Evolutionary conservation across 192 early-diverging fungal species (phyloP), one percentile per base, ranked within the genome.

Genomic region (Coemansia sp.): DNA sequence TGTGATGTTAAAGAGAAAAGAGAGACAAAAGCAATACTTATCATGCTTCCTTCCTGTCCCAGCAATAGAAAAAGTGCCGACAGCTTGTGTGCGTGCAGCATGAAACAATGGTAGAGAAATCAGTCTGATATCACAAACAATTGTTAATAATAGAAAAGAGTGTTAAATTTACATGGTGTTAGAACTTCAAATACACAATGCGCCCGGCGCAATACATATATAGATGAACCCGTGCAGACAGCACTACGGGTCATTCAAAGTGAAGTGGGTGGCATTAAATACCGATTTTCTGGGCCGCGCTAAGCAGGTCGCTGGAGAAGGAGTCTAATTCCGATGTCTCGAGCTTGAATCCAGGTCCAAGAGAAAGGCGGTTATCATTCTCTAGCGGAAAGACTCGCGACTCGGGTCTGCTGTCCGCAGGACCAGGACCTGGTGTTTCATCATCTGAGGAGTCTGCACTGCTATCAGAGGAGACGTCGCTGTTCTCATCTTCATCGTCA

Each of bases 281-380:
- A 15, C 23, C 30, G 19, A 53, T 53, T 18, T 33, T 53, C 34
- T 53, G 27, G 17, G 51, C 51, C 2, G 51, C 51, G 34, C 34
- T 53, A 4, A 53, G 51, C 33, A 53, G 22, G 8, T 53, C 51
- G 19, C 34, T 53, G 0, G 51, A 53, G 17, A 53, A 53, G 15
- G 17, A 17, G 34, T 38, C 51, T 18, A 38, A 34, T 34, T 21
- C 18, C 9, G 27, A 34, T 15, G 33, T 18, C 21, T 53, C 51
- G 19, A 53, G 34, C 34, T 53, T 53, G 18, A 53, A 38, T 10
- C 17, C 22, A 14, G 51, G 51, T 1, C 51, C 51, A 53, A 53
- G 51, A 10, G 47, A 49, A 18, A 49, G 47, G 2, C 47, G 47
- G 23, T 22, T 27, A 13, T 49, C 23, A 12, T 22, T 14, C 24